Base-by-base conservation (phyloP, 768 basidiomycete species). In the Royoungia palumana region DNA sequence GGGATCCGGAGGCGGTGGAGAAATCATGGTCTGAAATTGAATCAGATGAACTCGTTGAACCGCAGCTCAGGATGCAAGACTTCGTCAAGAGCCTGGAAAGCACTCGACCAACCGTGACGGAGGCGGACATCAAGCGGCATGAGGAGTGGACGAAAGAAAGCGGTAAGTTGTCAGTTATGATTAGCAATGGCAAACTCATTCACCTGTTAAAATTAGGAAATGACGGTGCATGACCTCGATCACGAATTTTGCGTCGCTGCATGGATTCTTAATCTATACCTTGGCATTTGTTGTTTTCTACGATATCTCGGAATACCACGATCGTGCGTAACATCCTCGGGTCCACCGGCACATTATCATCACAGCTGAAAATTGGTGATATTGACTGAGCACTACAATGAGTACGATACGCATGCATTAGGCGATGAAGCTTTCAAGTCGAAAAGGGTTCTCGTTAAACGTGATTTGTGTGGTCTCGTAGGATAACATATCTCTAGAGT, bases 41-140 rank as follows among this genome's bases (percentile, higher is more conserved):
- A 37, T 85, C 87, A 2, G 89, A 97, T 46, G 90, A 96, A 64
- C 72, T 97, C 34, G 73, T 84, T n/a, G 95, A 98, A 66, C 95
- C 96, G 1, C 78, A 85, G 44, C 72, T 98, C 65, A 82, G 72
- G 49, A 45, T 90, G 27, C 74, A 70, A 10, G 94, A 96, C 65
- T 97, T 97, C 63, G 59, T 94, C 63, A 86, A 85, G 60, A 84
- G 87, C 22, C 70, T 97, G 44, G 77, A 80, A 44, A 83, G 75
- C 41, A 88, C 87, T 17, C 78, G 89, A 55, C 93, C 93, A 25
- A 97, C 94, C 0, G 95, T 98, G 19, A 87, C 85, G 4, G 82
- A 83, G 50, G 79, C 84, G 5, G 95, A 98, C 72, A 93, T 98
- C 53, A 81, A 78, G 71, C 76, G 75, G 52, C 89, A 93, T 59